Base-by-base conservation (phyloP, 2,329 filamentous ascomycete genomes). In the Verticillium dahliae region DNA sequence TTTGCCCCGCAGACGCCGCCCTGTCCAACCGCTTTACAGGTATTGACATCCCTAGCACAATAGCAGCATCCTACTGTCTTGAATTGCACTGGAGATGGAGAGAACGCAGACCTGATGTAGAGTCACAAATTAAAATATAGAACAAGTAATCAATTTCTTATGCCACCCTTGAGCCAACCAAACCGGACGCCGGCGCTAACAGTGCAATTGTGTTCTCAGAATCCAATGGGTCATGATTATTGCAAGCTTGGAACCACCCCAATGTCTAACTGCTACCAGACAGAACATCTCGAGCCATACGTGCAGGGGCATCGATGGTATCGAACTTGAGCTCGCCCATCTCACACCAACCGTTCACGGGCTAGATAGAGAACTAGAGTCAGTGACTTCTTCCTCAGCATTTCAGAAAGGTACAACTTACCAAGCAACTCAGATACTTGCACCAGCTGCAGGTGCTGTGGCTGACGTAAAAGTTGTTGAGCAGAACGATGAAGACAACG, bases 341-440 rank as follows among this genome's bases (percentile, higher is more conserved):
- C 41, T 88, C 82, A 69, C 88, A 90, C 88, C 88, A 90, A 68
- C 86, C 80, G 65, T 82, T 89, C 60, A 90, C 79, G 62, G 85
- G 83, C 85, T 88, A 60, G 45, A 38, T 37, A 22, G 9, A 10
- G 35, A 13, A 58, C 50, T 9, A 3, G 6, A 45, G 64, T 74
- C 67, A 74, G 71, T 45, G 50, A 33, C 27, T 56, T 35, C 18
- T 13, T 5, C 11, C 37, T 56, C n/a, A 10, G 61, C 37, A 35
- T 3, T 2, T 14, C 6, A 22, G 27, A 7, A 15, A 5, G 27
- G 4, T 11, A 35, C 14, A 62, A 88, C 91, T 85, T 80, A 95
- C 91, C 77, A 99, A 77, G 72, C 95, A 99, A 73, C 90, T 96
- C 68, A 99, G 76, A 71, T 96, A 95, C 79, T 96, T 95, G 81